These are phyloP conservation scores for Saprolegnia parasitica DNA, from an alignment of 352 stramenopile species.

Conservation along the genomic window DNA sequence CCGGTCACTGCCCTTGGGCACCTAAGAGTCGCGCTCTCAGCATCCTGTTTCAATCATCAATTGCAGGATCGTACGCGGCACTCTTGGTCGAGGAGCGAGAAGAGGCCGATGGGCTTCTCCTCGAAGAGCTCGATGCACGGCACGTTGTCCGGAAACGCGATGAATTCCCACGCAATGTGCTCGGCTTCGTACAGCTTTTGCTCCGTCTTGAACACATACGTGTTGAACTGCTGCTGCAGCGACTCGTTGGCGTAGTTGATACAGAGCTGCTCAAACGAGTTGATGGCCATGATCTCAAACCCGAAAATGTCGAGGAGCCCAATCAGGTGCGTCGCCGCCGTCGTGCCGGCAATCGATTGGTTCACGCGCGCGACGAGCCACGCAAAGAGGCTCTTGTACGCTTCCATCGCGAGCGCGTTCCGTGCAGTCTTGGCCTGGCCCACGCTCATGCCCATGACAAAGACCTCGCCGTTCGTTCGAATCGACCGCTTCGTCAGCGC, in stretches of 20 bases:
- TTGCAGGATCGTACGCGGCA: constrained; percentile 41
- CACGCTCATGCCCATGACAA: constrained; percentile 62
- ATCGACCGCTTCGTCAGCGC: constrained; percentile 61
- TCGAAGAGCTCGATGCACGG: constrained; percentile 79
- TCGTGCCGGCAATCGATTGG: constrained; percentile 51
- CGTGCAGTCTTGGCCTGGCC: constrained; percentile 67
- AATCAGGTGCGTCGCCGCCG: constrained; percentile 48
- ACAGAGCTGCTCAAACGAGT: constrained; percentile 87
- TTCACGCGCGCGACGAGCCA: constrained; percentile 94
- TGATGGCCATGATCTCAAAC: constrained; percentile 82
- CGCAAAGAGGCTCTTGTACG: constrained; percentile 90
- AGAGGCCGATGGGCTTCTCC: constrained; percentile 65
- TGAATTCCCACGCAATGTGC: constrained; percentile 63
- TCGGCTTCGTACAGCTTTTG: constrained; percentile 73
- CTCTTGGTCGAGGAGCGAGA: constrained; percentile 77
- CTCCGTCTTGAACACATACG: constrained; percentile 90
- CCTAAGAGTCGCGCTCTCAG: background rate
- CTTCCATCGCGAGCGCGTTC: constrained; percentile 89
- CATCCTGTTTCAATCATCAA: background rate
- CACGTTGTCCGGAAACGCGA: constrained; percentile 78
- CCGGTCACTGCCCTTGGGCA: constrained; percentile 64
- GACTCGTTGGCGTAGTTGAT: constrained; percentile 89
- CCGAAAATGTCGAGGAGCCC: constrained; percentile 86
- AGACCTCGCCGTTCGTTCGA: constrained; percentile 63
- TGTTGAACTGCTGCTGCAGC: constrained; percentile 85